phyloP scores from a whole-genome alignment of 2,329 filamentous ascomycete species.

The Periconia sp. region DNA sequence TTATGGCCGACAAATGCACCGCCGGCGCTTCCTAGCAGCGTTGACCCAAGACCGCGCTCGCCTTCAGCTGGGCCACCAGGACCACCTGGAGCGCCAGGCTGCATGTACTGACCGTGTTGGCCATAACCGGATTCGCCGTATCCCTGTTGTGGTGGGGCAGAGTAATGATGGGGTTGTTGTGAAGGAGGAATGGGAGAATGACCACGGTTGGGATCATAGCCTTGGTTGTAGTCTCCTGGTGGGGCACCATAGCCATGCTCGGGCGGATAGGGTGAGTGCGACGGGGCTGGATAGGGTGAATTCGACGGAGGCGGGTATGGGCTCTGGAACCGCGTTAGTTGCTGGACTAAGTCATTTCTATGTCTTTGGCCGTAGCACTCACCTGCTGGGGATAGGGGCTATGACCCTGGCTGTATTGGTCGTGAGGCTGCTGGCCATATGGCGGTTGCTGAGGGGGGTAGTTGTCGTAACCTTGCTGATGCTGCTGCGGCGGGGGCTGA shows the following conservation, averaged over 20 bases:
- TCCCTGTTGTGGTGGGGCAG: conserved; percentile 25
- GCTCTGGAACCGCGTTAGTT: conserved; percentile 27
- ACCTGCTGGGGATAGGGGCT: conserved; percentile 34
- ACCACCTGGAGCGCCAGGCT: conserved; percentile 27
- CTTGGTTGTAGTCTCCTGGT: conserved; percentile 37
- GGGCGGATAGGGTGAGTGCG: conserved; percentile 35
- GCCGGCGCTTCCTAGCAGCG: conserved; percentile 59
- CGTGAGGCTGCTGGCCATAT: conserved; percentile 34
- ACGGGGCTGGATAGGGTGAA: too few relatives aligned
- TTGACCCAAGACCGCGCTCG: conserved; percentile 64
- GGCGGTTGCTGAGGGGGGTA: conserved; percentile 25
- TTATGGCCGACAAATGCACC: conserved; percentile 63
- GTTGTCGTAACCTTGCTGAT: conserved; percentile 32
- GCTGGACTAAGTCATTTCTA: background rate
- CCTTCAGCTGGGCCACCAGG: conserved; percentile 48
- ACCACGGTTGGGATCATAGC: conserved; percentile 43
- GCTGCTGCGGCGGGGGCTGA: conserved; percentile 31
- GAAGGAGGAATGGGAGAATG: conserved; percentile 43
- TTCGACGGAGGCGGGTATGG: conserved; percentile 23
- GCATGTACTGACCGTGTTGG: conserved; percentile 16
- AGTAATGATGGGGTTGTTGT: conserved; percentile 27
- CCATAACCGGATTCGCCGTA: conserved; percentile 37
- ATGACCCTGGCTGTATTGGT: conserved; percentile 36
- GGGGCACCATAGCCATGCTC: conserved; percentile 39
- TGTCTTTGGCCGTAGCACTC: conserved; percentile 9